Evolutionary conservation across 495 filamentous ascomycete genomes (phyloP), one percentile per base, ranked within the genome.

Genomic region (Cercophora scortea): DNA sequence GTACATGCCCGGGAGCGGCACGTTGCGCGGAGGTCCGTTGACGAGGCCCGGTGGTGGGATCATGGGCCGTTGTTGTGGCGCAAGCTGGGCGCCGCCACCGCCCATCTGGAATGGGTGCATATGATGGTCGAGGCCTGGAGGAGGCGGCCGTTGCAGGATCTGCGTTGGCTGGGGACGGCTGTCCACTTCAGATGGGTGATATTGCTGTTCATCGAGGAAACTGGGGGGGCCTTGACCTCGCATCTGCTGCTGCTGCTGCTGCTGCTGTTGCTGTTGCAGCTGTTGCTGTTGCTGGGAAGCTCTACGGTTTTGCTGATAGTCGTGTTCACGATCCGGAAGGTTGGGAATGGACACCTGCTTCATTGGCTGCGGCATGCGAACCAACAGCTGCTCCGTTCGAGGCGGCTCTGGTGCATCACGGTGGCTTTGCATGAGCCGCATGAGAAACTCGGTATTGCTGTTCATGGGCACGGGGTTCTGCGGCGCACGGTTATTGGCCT

Each of bases 121-220:
- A 51, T 75, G 74, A 45, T 70, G 68, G 19, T 81, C 74, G 18
- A 77, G 60, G 10, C 74, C 77, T 8, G 75, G 75, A 12, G 71
- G 76, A 41, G 76, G 76, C 10, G 71, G 72, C 11, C 78, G 75
- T 57, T 80, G 77, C 16, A 81, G 65, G 41, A 81, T 81, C 52
- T 79, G 76, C 6, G 77, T 81, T 9, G 74, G 74, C 40, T 67
- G 66, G 25, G 58, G 63, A 40, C 71, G 74, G 53, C 34, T 45
- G 32, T 73, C 70, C 17, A 67, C 57, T 35, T 76, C 72, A 1
- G 61, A 56, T 3, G 65, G 70, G 45, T 70, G 73, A 52, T 72
- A 70, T 44, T 68, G 63, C 44, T 68, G 63, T 15, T 69, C 74
- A 13, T 76, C 72, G 17, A 75, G 61, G 53, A 73, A 74, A 49